Percentiles rank a stretch among this genome's conserved stretches.
These are phyloP conservation scores for Globisporangium carolinianum DNA, from an alignment of 352 stramenopile genomes.

Conservation along the genomic window DNA sequence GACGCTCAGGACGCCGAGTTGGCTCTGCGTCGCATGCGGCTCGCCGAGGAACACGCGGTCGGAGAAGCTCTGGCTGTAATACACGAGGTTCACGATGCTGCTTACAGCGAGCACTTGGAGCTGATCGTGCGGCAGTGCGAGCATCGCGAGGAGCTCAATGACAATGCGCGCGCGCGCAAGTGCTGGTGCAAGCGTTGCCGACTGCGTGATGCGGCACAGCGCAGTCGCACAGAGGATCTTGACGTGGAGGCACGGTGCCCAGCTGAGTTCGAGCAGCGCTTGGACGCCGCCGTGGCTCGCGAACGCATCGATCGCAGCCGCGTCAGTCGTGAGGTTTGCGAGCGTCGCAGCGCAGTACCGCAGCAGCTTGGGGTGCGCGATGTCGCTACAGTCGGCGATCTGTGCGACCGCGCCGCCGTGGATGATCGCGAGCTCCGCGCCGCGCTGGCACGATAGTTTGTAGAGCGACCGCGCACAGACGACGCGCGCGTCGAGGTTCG, in stretches of 20 bases:
- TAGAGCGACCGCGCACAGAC: conserved; percentile 73
- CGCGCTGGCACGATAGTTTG: conserved; percentile 65
- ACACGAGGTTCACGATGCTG: conserved; percentile 67
- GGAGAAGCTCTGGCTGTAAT: conserved; percentile 47
- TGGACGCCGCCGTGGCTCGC: conserved; percentile 42
- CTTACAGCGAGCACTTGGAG: conserved; percentile 59
- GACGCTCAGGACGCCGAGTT: conserved; percentile 60
- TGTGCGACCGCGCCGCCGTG: conserved; percentile 51
- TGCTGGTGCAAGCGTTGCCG: conserved; percentile 21
- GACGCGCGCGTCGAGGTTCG: conserved; percentile 51
- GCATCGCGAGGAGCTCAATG: conserved; percentile 67
- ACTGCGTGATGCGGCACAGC: conserved; percentile 49
- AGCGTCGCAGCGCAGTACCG: conserved; percentile 57
- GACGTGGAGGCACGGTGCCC: conserved; percentile 52
- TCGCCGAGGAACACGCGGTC: conserved; percentile 76
- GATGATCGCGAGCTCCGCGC: conserved; percentile 54
- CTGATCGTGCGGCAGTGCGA: conserved; percentile 41
- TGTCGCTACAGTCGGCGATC: conserved; percentile 65
- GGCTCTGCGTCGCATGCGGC: conserved; percentile 57
- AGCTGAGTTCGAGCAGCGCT: conserved; percentile 62
- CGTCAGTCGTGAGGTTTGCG: conserved; percentile 53
- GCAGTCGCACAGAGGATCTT: conserved; percentile 64
- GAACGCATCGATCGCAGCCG: conserved; percentile 36
- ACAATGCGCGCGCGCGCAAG: conserved; percentile 34
- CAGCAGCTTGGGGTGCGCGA: conserved; percentile 46